phyloP scores from a whole-genome alignment of 2,329 filamentous ascomycete genomes.

The Penicillium sp. region DNA sequence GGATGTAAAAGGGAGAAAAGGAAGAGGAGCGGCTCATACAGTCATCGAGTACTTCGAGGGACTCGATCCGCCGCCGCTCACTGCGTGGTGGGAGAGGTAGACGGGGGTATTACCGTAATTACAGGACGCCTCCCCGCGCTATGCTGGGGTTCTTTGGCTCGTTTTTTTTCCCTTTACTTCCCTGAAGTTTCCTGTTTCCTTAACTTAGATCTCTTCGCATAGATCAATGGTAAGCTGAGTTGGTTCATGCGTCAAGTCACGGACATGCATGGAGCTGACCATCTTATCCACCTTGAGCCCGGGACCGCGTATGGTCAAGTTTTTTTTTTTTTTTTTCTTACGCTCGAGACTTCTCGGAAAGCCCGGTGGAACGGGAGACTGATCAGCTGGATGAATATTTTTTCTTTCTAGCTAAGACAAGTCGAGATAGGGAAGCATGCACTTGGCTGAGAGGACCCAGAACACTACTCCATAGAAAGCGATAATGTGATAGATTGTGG shows the following conservation, averaged over 20 bases:
- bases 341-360: slow-evolving; percentile 12
- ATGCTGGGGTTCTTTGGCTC: neutral
- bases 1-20: slow-evolving; percentile 1
- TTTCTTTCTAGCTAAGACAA: neutral
- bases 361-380: slow-evolving; percentile 15
- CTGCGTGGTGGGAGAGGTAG: neutral
- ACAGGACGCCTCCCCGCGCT: slow-evolving; percentile 5
- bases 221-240: neutral
- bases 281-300: slow-evolving; percentile 1
- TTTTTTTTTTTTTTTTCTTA: neutral
- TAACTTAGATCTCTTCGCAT: neutral
- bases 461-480: neutral
- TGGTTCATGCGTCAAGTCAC: neutral
- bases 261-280: slow-evolving; percentile 2
- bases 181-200: neutral
- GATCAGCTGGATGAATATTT: slow-evolving; percentile 6
- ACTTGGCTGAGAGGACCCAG: too few relatives aligned
- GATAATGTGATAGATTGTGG: neutral
- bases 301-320: slow-evolving; percentile 5
- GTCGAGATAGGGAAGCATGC: neutral
- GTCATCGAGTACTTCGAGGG: neutral
- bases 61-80: slow-evolving; percentile 1
- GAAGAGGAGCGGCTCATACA: slow-evolving; percentile 13
- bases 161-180: neutral
- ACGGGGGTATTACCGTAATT: slow-evolving; percentile 9